Conservation (phyloP, 495 filamentous ascomycete genomes). For the Entonaema liquescens region DNA sequence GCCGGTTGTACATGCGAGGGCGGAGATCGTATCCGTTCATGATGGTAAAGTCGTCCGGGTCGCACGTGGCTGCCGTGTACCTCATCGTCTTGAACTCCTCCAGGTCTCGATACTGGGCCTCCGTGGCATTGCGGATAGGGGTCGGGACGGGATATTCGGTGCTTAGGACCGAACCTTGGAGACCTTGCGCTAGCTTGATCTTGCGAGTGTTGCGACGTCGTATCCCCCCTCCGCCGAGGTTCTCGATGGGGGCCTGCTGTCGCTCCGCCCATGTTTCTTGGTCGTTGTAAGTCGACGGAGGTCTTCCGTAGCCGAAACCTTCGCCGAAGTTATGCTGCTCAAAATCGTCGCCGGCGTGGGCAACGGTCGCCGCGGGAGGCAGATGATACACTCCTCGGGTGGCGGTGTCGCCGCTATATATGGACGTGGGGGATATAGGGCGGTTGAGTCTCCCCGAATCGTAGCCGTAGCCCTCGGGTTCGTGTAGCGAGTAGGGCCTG, state of each 20-base stretch:
- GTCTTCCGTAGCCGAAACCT: slow-evolving; percentile 2
- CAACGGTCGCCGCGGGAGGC: neutral
- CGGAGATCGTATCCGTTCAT: slow-evolving; percentile 99
- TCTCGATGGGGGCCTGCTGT: slow-evolving; percentile 1
- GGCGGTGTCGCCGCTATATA: neutral
- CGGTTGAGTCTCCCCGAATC: neutral
- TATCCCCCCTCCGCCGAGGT: slow-evolving; percentile 60
- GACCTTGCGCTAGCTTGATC: slow-evolving; percentile 75
- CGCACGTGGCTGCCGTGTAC: slow-evolving; percentile 97
- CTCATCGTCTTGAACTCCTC: slow-evolving; percentile 98
- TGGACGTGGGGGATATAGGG: neutral
- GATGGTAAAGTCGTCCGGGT: slow-evolving; percentile 97
- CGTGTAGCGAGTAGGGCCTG: neutral
- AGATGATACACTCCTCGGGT: neutral
- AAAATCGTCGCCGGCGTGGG: neutral
- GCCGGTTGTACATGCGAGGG: slow-evolving; percentile 97
- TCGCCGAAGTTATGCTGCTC: neutral
- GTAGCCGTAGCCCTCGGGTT: neutral
- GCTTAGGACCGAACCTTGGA: slow-evolving; percentile 93
- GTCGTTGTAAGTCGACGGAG: slow-evolving; percentile 8
- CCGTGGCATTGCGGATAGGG: slow-evolving; percentile 95
- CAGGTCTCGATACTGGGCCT: slow-evolving; percentile 88
- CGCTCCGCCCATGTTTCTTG: slow-evolving; percentile 3
- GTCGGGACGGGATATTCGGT: slow-evolving; percentile 97
- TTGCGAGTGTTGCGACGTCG: slow-evolving; percentile 94